Evolutionary conservation across 257 asterid species (phyloP).

Genomic region (Mentha longifolia): DNA sequence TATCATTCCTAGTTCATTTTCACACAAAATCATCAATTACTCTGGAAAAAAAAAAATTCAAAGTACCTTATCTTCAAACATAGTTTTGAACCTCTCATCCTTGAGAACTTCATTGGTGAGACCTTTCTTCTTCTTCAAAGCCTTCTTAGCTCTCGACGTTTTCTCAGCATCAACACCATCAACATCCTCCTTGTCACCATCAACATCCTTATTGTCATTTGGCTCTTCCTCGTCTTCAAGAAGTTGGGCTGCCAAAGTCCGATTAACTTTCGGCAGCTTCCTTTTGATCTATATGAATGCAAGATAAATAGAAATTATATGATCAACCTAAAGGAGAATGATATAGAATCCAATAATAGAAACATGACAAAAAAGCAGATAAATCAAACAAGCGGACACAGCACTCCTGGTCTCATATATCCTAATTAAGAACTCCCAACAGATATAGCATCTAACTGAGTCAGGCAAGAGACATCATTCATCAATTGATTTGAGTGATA

Average conservation of each 20-base stretch:
- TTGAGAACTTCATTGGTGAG: conserved; percentile 65
- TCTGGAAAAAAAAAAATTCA: background rate
- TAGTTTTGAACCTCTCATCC: conserved; percentile 68
- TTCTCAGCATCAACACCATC: conserved; percentile 56
- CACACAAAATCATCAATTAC: conserved; percentile 7
- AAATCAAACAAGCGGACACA: background rate
- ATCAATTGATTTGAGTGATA: background rate
- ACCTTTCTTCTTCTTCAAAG: conserved; percentile 78
- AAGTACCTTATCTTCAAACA: conserved; percentile 73
- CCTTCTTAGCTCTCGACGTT: conserved; percentile 59
- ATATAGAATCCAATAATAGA: background rate
- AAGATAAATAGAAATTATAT: conserved; percentile 3
- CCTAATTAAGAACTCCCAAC: background rate
- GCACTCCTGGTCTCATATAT: background rate
- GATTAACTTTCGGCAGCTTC: conserved; percentile 82
- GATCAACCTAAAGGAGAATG: background rate
- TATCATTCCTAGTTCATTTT: conserved; percentile 1
- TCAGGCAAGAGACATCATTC: background rate
- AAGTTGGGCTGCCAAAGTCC: conserved; percentile 53
- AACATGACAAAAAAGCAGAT: background rate
- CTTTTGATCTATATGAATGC: conserved; percentile 58
- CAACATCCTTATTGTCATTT: conserved; percentile 43
- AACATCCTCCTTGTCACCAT: conserved; percentile 10
- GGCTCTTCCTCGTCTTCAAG: conserved; percentile 76
- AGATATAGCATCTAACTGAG: background rate